These are phyloP conservation scores for Tricholoma sp. DNA, from an alignment of 768 basidiomycete species.

Conservation along the genomic window DNA sequence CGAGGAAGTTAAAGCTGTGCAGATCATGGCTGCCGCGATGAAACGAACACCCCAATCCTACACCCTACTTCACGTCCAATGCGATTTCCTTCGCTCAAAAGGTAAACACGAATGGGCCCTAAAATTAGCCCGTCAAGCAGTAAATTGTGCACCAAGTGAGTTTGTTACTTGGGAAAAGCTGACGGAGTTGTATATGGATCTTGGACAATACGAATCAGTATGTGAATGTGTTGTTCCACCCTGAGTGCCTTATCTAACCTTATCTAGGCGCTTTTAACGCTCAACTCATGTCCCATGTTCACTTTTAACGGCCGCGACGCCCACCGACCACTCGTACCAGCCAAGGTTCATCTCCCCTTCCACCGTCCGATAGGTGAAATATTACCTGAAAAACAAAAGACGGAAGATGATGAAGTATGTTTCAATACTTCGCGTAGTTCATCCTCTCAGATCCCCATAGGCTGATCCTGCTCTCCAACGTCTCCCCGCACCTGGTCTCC, in stretches of 20 bases:
- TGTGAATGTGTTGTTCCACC: slow-evolving; percentile 18
- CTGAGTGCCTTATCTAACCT: background rate
- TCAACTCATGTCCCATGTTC: slow-evolving; percentile 99
- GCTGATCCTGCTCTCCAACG: slow-evolving; percentile 92
- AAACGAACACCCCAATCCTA: slow-evolving; percentile 87
- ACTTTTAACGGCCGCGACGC: slow-evolving; percentile 96
- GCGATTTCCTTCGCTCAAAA: slow-evolving; percentile 88
- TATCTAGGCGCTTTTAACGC: slow-evolving; percentile 73
- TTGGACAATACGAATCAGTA: slow-evolving; percentile 77
- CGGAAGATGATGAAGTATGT: slow-evolving; percentile 79
- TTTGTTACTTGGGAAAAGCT: slow-evolving; percentile 99
- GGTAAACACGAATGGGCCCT: slow-evolving; percentile 85
- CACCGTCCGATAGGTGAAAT: slow-evolving; percentile 86
- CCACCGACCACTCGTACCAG: slow-evolving; percentile 77
- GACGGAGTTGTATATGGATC: slow-evolving; percentile 90
- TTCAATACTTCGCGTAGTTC: background rate
- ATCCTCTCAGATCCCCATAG: slow-evolving; percentile 26
- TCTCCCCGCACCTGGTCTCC: slow-evolving; percentile 89
- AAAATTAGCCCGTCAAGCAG: slow-evolving; percentile 88
- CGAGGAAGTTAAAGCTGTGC: slow-evolving; percentile 97
- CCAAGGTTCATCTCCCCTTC: slow-evolving; percentile 81
- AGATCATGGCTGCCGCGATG: slow-evolving; percentile 84
- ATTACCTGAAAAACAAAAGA: slow-evolving; percentile 76
- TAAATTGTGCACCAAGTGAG: slow-evolving; percentile 97
- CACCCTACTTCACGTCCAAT: slow-evolving; percentile 89